Evolutionary conservation across 164 flowering plant genomes (phyloP).

Genomic region (Aristolochia fimbriata): DNA sequence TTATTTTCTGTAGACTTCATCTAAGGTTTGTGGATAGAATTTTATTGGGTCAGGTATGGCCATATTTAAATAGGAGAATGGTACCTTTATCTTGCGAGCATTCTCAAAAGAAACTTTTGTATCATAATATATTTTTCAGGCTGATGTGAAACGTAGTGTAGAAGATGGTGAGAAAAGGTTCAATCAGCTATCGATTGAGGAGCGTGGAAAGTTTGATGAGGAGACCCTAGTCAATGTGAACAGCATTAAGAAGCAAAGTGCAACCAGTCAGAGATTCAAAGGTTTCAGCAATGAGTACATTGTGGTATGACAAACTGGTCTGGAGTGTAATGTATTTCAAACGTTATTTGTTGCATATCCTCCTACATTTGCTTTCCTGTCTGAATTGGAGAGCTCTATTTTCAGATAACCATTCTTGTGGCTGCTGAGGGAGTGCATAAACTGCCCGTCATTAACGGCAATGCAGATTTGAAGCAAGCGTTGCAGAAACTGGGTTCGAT

Average conservation of each 20-base stretch:
- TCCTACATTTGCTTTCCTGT: too few relatives aligned
- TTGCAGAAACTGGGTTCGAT: conserved; percentile 83
- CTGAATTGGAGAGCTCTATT: background rate
- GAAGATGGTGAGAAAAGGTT: conserved; percentile 84
- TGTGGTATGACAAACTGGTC: conserved; percentile 45
- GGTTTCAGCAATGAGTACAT: conserved; percentile 91
- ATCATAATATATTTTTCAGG: conserved; percentile 26
- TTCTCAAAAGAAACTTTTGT: too few relatives aligned
- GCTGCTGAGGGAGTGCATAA: conserved; percentile 83
- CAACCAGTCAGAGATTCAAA: conserved; percentile 35
- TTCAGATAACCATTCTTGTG: conserved; percentile 80
- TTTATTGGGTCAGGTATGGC: too few relatives aligned
- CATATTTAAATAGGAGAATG: too few relatives aligned
- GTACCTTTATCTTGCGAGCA: too few relatives aligned
- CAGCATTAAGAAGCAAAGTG: conserved; percentile 55
- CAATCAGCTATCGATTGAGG: conserved; percentile 88
- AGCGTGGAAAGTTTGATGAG: conserved; percentile 91
- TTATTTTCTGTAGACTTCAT: too few relatives aligned
- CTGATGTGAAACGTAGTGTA: conserved; percentile 57
- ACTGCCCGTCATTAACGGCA: conserved; percentile 65
- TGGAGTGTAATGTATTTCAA: too few relatives aligned
- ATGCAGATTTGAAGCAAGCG: conserved; percentile 75
- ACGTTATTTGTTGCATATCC: background rate
- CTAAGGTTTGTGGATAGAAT: too few relatives aligned
- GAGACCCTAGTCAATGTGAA: conserved; percentile 97